Evolutionary conservation across 23 red algal genomes (phyloP).

Genomic region (Gracilaria domingensis): DNA sequence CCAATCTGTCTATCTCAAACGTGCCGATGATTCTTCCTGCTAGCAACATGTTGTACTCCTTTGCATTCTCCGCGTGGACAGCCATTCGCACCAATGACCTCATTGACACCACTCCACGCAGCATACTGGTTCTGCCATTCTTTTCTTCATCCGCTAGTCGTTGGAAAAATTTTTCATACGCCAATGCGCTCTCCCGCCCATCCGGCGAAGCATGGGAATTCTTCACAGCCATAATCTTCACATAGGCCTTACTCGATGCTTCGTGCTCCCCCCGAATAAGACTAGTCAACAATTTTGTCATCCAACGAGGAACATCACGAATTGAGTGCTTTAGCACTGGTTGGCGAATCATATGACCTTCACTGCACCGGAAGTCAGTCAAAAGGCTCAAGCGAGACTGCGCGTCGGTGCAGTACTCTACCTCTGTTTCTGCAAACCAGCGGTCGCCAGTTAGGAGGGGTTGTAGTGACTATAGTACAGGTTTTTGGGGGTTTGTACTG

Average conservation of each 20-base stretch:
- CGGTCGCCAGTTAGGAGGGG: constrained; percentile 17
- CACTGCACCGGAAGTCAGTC: not conserved
- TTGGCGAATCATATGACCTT: constrained; percentile 4
- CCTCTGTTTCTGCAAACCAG: constrained; percentile 14
- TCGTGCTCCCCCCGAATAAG: constrained; percentile 24
- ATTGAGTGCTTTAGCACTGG: constrained; percentile 13
- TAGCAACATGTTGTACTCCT: not conserved
- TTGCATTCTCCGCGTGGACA: not conserved
- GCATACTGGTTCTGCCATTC: not conserved
- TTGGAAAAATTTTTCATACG: not conserved
- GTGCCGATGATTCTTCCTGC: constrained; percentile 15
- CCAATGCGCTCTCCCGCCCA: not conserved
- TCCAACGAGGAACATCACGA: constrained; percentile 18
- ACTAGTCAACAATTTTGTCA: not conserved
- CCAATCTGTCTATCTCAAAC: not conserved
- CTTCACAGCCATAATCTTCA: not conserved
- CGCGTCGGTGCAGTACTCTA: constrained; percentile 20
- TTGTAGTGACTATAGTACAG: no score
- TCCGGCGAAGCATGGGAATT: constrained; percentile 1
- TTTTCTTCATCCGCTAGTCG: not conserved
- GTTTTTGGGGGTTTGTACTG: no score
- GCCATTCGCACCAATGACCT: constrained; percentile 11
- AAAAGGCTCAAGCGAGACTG: constrained; percentile 20
- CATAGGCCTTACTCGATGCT: not conserved
- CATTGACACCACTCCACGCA: not conserved